Evolutionary conservation across 2,329 filamentous ascomycete genomes (phyloP).

Genomic region (Cordyceps fumosorosea): DNA sequence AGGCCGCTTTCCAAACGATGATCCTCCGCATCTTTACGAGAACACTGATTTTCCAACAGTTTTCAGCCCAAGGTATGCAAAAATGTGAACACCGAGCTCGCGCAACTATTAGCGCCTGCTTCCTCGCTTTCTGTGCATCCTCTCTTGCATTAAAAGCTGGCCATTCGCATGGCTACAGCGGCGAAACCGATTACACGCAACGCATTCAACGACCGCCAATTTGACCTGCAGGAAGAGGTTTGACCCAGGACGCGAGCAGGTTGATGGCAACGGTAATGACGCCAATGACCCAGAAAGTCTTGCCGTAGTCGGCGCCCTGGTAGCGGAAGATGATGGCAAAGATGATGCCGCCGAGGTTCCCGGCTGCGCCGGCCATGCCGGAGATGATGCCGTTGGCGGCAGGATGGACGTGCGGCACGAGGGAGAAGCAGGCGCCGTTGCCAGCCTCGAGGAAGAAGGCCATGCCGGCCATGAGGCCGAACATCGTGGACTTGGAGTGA

Average conservation of each 20-base stretch:
- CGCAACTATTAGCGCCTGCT: no score
- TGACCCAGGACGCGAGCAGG: constrained; percentile 5
- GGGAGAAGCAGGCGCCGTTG: constrained; percentile 80
- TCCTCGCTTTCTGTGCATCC: neutral
- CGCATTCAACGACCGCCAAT: neutral
- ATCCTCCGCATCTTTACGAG: no score
- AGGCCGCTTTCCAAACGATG: no score
- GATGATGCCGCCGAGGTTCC: constrained; percentile 79
- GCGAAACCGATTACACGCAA: neutral
- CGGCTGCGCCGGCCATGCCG: constrained; percentile 69
- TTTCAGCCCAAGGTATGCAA: no score
- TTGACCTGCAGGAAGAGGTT: neutral
- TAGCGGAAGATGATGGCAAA: constrained; percentile 46
- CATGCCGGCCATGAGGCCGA: constrained; percentile 70
- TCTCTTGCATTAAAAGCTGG: neutral
- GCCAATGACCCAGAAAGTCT: constrained; percentile 10
- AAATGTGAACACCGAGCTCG: no score
- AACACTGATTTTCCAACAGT: no score
- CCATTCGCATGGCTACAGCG: neutral
- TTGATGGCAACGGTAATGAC: constrained; percentile 11
- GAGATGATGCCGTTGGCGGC: constrained; percentile 72
- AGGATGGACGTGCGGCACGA: constrained; percentile 82
- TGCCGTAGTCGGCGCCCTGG: constrained; percentile 1
- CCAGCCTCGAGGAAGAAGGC: constrained; percentile 79
- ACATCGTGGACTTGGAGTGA: constrained; percentile 61